These are phyloP conservation scores for Clavispora carvajalis DNA, from an alignment of 805 yeast species.

Conservation along the genomic window DNA sequence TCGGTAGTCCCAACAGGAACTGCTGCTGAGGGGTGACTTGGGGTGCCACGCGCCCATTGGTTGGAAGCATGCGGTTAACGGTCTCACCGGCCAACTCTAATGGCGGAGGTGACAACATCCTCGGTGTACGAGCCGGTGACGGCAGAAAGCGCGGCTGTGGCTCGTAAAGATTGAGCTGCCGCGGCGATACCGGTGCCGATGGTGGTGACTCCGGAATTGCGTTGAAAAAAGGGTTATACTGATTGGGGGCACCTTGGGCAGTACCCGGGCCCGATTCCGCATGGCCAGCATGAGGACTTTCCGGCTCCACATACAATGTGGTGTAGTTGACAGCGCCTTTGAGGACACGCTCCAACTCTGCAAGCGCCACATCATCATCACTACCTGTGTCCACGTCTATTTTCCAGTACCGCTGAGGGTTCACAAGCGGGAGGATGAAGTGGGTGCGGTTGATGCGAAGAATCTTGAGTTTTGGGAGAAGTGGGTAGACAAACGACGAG, in stretches of 20 bases:
- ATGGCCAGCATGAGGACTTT: conserved; percentile 8
- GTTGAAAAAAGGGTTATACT: conserved; percentile 14
- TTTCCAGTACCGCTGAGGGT: conserved; percentile 76
- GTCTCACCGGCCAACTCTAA: no score
- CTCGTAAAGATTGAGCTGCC: conserved; percentile 3
- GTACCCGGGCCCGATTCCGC: neutral
- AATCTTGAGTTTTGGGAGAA: conserved; percentile 58
- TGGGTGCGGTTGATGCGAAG: conserved; percentile 43
- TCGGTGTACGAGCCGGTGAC: neutral
- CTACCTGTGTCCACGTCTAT: conserved; percentile 33
- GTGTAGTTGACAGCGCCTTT: conserved; percentile 38
- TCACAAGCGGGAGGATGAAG: conserved; percentile 60
- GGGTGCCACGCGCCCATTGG: no score
- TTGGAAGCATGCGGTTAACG: no score
- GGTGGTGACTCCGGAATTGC: conserved; percentile 42
- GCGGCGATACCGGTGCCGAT: conserved; percentile 38
- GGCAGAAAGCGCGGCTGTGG: neutral
- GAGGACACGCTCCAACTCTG: conserved; percentile 32
- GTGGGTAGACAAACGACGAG: conserved; percentile 63
- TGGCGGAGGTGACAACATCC: neutral
- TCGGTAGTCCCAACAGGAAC: no score
- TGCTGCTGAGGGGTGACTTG: no score
- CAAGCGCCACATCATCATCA: conserved; percentile 18
- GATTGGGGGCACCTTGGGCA: neutral
- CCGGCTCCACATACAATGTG: conserved; percentile 7